A percentile compares a stretch with the other conserved stretches of the same genome.
These are phyloP conservation scores for Hypoxylon lienhwacheense DNA, from an alignment of 495 filamentous ascomycete species.

Conservation along the genomic window DNA sequence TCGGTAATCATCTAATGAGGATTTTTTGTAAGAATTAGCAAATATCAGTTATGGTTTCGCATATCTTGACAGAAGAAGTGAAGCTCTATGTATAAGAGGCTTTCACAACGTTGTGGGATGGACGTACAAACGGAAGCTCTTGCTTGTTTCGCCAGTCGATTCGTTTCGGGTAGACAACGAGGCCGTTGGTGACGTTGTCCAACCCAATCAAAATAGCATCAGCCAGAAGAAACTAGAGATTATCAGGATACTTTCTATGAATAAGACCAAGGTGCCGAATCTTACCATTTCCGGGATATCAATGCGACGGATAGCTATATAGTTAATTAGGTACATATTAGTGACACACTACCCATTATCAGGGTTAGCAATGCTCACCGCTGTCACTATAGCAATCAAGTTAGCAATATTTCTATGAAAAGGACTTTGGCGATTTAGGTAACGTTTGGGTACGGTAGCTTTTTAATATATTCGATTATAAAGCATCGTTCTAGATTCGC, in stretches of 20 bases:
- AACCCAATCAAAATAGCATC: constrained; percentile 79
- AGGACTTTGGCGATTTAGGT: background rate
- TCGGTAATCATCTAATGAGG: constrained; percentile 40
- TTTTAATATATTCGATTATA: background rate
- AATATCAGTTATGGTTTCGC: too few species aligned
- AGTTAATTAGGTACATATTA: constrained; percentile 8
- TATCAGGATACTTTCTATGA: constrained; percentile 2
- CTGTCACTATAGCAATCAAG: constrained; percentile 35
- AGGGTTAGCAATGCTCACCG: constrained; percentile 1
- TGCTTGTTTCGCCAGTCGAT: constrained; percentile 65
- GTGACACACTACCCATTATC: background rate
- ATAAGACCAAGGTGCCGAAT: background rate
- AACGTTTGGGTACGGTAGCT: background rate
- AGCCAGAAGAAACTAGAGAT: constrained; percentile 64
- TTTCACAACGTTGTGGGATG: background rate
- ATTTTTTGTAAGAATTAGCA: too few species aligned
- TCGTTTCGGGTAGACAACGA: constrained; percentile 83
- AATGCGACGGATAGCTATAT: constrained; percentile 31
- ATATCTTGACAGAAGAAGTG: too few species aligned
- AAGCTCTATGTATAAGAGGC: background rate
- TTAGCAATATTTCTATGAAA: background rate
- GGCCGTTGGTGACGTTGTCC: constrained; percentile 78
- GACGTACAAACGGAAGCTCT: constrained; percentile 27
- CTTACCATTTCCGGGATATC: constrained; percentile 69
- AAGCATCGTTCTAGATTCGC: background rate